Evolutionary conservation across 352 stramenopile species (phyloP), one percentile per base, ranked within the genome.

Genomic region (Phytophthora macrochlamydospora): DNA sequence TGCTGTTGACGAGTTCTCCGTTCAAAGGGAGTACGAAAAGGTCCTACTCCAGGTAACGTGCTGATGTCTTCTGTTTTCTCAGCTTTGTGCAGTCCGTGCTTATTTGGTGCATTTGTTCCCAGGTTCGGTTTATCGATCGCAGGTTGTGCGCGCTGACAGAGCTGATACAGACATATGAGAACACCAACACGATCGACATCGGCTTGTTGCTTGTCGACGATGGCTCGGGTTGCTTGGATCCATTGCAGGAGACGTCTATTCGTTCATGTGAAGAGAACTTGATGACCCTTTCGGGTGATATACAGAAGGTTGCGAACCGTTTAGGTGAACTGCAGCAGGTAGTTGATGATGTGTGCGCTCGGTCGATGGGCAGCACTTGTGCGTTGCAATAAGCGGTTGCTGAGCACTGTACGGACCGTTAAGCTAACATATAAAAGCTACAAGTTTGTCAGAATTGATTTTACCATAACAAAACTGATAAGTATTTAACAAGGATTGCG

Each of bases 321-420:
- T 53, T 85, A 7, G 61, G 44, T 4, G 68, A 78, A 31, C 45
- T 87, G 29, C 75, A 79, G 31, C 56, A 79, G 28, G 40, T 69
- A 42, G 63, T 83, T 50, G 78, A 87, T 58, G 75, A 84, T n/a
- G 56, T 56, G n/a, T 77, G 67, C 13, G 75, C 78, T 55, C 65
- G 65, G 8, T 57, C 71, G 18, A 74, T 83, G 50, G 78, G 75
- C 2, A 79, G 60, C 30, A 71, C 57, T 7, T 87, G 78, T 24
- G 75, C 73, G 14, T 61, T 87, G 49, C 75, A 87, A 51, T 87
- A 70, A 52, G 33, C n/a, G n/a, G n/a, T 52, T 4, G 8, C 18
- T 11, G 12, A 13, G 29, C 9, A 35, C 4, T 28, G 35, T 14
- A 33, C 18, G 18, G 18, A 24, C 18, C 18, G 18, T 24, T 24